phyloP scores from a whole-genome alignment of 192 early-diverging fungal genomes.

The Linnemannia zychae region DNA sequence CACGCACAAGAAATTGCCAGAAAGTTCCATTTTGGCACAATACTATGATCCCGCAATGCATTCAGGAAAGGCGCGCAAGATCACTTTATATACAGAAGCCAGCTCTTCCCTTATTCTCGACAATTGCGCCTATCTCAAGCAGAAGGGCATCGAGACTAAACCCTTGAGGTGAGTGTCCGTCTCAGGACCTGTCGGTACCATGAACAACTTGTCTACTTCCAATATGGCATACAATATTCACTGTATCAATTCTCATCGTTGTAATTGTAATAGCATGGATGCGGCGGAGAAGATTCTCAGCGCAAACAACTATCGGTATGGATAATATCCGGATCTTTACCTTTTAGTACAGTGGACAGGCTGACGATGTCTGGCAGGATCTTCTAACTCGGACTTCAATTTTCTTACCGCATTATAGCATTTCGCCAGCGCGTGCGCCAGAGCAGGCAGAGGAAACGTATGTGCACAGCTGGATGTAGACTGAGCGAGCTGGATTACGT shows the following conservation, averaged over 20 bases:
- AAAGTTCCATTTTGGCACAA: conserved; percentile 28
- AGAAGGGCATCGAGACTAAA: conserved; percentile 36
- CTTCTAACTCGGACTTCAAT: background rate
- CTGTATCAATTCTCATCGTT: too few species aligned
- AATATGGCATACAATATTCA: too few species aligned
- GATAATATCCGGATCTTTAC: background rate
- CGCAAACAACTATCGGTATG: conserved; percentile 15
- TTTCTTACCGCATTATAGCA: conserved; percentile 11
- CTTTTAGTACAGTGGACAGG: background rate
- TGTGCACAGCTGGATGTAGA: background rate
- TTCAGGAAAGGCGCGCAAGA: conserved; percentile 23
- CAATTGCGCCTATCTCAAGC: conserved; percentile 27
- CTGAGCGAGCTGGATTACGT: background rate
- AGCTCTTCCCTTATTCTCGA: conserved; percentile 16
- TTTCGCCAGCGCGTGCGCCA: background rate
- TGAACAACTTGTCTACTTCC: background rate
- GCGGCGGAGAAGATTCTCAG: conserved; percentile 24
- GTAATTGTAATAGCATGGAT: conserved; percentile 14
- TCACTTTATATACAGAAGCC: conserved; percentile 31
- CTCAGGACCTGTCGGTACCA: background rate
- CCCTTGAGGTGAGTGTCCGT: conserved; percentile 21
- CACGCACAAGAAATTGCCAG: conserved; percentile 16
- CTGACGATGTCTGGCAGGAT: background rate
- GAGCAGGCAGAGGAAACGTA: conserved; percentile 34
- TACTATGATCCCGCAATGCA: conserved; percentile 19